phyloP scores from a whole-genome alignment of 108 stramenopile genomes.

The Phaeodactylum tricornutum region DNA sequence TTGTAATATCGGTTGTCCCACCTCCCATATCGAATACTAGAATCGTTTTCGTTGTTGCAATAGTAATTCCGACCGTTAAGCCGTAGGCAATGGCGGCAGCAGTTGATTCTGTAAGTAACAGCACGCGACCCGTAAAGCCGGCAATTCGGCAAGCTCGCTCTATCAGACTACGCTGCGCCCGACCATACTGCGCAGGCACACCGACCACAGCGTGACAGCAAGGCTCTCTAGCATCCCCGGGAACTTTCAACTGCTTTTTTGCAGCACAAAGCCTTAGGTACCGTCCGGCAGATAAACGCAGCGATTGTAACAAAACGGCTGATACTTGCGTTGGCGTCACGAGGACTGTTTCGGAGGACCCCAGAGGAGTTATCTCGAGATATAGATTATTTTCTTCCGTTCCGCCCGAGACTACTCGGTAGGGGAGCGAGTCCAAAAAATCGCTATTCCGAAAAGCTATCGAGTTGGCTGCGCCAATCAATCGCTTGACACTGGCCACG shows the following conservation, averaged over 20 bases:
- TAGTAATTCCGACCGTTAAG: constrained; percentile 21
- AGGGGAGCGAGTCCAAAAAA: too few species aligned
- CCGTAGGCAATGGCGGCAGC: constrained; percentile 83
- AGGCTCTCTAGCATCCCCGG: constrained; percentile 17
- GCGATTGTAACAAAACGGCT: constrained; percentile 32
- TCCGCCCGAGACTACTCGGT: too few species aligned
- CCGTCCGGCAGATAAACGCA: constrained; percentile 31
- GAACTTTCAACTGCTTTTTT: constrained; percentile 33
- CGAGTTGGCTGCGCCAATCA: background rate
- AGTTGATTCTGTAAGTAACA: constrained; percentile 64
- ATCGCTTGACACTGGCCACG: background rate
- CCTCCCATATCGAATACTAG: constrained; percentile 85
- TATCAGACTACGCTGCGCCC: constrained; percentile 40
- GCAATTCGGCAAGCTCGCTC: constrained; percentile 44
- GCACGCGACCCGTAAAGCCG: constrained; percentile 51
- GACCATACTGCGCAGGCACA: constrained; percentile 68
- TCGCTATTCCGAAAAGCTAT: too few species aligned
- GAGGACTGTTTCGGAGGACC: constrained; percentile 19
- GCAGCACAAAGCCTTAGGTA: constrained; percentile 26
- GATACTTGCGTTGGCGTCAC: constrained; percentile 44
- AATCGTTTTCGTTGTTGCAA: constrained; percentile 20
- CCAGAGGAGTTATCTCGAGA: background rate
- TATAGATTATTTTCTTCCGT: too few species aligned
- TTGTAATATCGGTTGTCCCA: constrained; percentile 79
- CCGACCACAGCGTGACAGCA: constrained; percentile 52